A percentile compares a stretch with the other conserved stretches of the same genome.
Evolutionary conservation across 2,329 filamentous ascomycete species (phyloP).

Genomic region (Diaporthe australafricana): DNA sequence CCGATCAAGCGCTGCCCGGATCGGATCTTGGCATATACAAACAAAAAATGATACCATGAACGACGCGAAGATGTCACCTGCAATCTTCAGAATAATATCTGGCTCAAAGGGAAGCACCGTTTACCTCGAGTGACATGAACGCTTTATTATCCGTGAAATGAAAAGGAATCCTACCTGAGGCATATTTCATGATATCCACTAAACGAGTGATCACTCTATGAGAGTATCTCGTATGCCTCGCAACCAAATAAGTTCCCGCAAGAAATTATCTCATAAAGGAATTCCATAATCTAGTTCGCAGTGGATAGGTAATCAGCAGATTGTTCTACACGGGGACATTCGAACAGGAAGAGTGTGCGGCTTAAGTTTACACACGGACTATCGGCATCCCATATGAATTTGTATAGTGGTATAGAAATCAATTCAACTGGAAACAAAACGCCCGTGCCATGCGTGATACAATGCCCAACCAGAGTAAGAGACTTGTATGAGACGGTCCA

Average conservation of each 20-base stretch:
- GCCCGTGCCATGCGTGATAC: constrained; percentile 29
- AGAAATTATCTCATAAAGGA: not conserved
- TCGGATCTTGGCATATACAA: constrained; percentile 33
- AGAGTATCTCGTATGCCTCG: not conserved
- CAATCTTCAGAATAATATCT: constrained; percentile 3
- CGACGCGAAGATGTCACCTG: constrained; percentile 27
- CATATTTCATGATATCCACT: no score
- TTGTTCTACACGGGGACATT: not conserved
- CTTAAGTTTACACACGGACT: not conserved
- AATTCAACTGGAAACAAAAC: constrained; percentile 21
- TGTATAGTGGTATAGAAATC: not conserved
- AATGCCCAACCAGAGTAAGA: not conserved
- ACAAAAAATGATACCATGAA: constrained; percentile 37
- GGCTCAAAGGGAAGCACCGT: not conserved
- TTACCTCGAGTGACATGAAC: not conserved
- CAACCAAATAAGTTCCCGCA: not conserved
- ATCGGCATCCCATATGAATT: not conserved
- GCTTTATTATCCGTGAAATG: not conserved
- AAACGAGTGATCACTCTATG: no score
- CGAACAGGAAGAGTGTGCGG: not conserved
- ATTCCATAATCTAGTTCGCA: no score
- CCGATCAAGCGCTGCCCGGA: constrained; percentile 30
- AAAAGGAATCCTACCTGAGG: not conserved
- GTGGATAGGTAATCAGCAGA: no score
- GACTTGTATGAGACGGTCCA: not conserved